Evolutionary conservation across 164 flowering plant genomes (phyloP).

Genomic region (Stephania yunnanensis): DNA sequence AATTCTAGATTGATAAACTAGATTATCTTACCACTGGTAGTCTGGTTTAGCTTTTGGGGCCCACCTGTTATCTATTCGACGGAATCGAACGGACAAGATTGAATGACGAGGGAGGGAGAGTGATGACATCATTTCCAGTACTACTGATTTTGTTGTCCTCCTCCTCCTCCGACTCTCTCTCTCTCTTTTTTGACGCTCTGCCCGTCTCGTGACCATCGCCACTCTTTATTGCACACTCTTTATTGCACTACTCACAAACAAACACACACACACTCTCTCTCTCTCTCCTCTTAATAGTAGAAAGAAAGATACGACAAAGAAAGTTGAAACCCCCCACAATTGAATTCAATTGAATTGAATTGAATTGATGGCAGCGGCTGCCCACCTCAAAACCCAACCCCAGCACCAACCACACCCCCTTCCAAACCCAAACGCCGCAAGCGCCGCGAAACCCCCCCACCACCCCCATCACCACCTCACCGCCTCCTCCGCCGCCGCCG

Average conservation of each 20-base stretch:
- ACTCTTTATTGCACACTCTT: slow-evolving; percentile 8
- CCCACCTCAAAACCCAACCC: slow-evolving; percentile 47
- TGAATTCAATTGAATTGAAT: no score
- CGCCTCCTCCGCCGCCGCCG: not conserved
- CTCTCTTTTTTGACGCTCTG: not conserved
- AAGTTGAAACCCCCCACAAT: no score
- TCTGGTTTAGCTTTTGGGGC: no score
- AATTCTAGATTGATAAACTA: no score
- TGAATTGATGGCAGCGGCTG: slow-evolving; percentile 26
- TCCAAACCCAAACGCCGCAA: slow-evolving; percentile 58
- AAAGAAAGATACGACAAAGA: slow-evolving; percentile 15
- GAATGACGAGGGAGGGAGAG: not conserved
- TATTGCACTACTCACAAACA: not conserved
- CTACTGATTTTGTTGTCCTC: not conserved
- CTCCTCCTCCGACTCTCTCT: no score
- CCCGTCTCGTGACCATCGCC: slow-evolving; percentile 35
- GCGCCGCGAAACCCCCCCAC: slow-evolving; percentile 62
- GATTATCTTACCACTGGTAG: no score
- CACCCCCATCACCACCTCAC: slow-evolving; percentile 25
- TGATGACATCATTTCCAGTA: no score
- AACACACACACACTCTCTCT: not conserved
- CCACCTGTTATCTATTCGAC: no score
- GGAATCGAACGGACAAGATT: not conserved
- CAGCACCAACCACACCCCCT: slow-evolving; percentile 14
- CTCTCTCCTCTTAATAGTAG: not conserved